These are phyloP conservation scores for Neurospora sp. DNA, from an alignment of 495 filamentous ascomycete genomes.

Conservation along the genomic window DNA sequence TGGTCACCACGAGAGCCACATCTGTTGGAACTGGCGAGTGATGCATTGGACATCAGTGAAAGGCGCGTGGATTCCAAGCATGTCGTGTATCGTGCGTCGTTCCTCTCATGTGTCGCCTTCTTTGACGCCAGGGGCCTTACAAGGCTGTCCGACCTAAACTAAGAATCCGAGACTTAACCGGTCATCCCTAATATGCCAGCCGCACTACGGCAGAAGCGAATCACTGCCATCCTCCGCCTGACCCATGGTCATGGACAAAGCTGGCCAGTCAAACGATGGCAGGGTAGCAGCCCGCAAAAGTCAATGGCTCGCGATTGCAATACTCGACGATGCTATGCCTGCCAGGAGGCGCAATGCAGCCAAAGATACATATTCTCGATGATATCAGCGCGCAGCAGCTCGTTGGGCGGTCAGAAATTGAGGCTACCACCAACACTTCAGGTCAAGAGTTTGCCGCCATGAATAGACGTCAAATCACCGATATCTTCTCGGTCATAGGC, in stretches of 20 bases:
- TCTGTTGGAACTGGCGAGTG: background rate
- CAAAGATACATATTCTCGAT: background rate
- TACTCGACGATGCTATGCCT: background rate
- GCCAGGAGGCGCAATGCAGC: background rate
- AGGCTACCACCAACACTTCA: background rate
- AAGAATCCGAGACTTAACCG: background rate
- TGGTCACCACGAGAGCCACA: background rate
- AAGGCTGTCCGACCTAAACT: background rate
- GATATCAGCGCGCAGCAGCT: background rate
- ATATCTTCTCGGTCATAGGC: background rate
- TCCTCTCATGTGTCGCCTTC: background rate
- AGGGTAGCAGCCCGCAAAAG: background rate
- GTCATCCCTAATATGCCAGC: background rate
- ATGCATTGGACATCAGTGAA: background rate
- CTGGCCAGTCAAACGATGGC: background rate
- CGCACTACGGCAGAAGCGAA: background rate
- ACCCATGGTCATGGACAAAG: background rate
- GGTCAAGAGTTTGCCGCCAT: background rate
- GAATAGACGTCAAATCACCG: background rate
- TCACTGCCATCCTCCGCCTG: background rate
- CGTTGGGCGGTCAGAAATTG: background rate
- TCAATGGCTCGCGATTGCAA: background rate
- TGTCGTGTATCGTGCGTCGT: background rate
- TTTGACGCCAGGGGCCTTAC: constrained; percentile 1
- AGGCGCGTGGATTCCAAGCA: background rate